Evolutionary conservation across 2,329 filamentous ascomycete genomes (phyloP), one percentile per base, ranked within the genome.

Genomic region (Teratosphaeria viscida): DNA sequence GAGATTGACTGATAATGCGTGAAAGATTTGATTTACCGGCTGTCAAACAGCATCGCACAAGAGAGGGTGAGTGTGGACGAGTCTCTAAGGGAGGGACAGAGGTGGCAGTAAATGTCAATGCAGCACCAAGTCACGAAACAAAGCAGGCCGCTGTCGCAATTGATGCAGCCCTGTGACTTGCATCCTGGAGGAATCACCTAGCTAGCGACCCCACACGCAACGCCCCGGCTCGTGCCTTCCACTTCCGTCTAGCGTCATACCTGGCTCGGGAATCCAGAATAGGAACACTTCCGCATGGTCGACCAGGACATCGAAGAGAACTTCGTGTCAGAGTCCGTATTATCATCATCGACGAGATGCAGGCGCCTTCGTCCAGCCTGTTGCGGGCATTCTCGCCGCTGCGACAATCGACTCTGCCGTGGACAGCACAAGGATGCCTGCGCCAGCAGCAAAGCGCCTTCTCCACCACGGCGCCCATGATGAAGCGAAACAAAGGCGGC

Each of bases 391-490:
- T 67, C 61, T 66, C 69, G 34, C 66, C 66, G 7, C 53, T 65
- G 11, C 53, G 53, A 14, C 19, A 54, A 7, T 5, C 34, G 5
- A 56, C 60, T 12, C 54, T 65, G 5, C 61, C 66, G 5, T 64
- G 63, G 62, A 66, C 66, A 19, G 65, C 65, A n/a, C 59, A 63
- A 56, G 64, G 63, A 54, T 68, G 66, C 56, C 61, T 67, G 37
- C 55, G 57, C 32, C 65, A 59, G 27, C 59, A 62, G 60, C 59
- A 65, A 57, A 61, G 69, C 54, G 54, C 65, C 56, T 76, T 73
- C 66, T 74, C 71, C 54, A 70, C 70, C 58, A 69, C 71, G 49
- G 76, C 76, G 60, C 74, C 76, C 57, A 75, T 76, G 60, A 64
- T 67, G 58, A 67, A 70, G 57, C 66, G 65, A 37, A 68, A 70